Evolutionary conservation across 1,139 yeast genomes (phyloP).

Genomic region (Candida glucosophila): DNA sequence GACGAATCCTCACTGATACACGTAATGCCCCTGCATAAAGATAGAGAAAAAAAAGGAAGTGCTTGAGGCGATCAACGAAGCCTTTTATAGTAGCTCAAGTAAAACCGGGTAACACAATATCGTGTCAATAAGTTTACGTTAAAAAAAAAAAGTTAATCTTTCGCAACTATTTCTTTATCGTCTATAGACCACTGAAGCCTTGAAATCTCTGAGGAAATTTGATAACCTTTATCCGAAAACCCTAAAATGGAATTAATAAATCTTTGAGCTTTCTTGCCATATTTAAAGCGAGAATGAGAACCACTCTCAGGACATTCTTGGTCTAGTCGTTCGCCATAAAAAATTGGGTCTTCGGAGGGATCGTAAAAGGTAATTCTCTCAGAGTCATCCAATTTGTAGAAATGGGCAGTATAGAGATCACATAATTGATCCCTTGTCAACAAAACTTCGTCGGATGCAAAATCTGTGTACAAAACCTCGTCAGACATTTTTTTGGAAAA

Average conservation of each 20-base stretch:
- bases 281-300: too few relatives aligned
- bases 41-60: conserved; percentile 40
- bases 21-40: conserved; percentile 99
- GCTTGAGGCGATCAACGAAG: conserved; percentile 2
- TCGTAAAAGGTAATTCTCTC: conserved; percentile 12
- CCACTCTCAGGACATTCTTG: too few relatives aligned
- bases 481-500: conserved; percentile 2
- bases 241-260: too few relatives aligned
- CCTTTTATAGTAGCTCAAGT: conserved; percentile 2
- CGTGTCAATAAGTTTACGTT: too few relatives aligned
- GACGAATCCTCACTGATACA: conserved; percentile 99
- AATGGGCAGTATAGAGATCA: conserved; percentile 30
- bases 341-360: conserved; percentile 11
- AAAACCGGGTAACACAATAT: conserved; percentile 7
- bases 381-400: conserved; percentile 13
- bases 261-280: too few relatives aligned
- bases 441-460: conserved; percentile 17
- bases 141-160: too few relatives aligned
- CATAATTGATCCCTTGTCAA: conserved; percentile 18
- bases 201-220: too few relatives aligned
- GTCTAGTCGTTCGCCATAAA: too few relatives aligned
- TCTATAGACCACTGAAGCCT: too few relatives aligned
- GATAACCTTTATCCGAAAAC: too few relatives aligned
- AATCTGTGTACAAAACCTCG: conserved; percentile 6
- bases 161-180: too few relatives aligned